Percentiles rank a stretch among this genome's conserved stretches.
phyloP scores from a whole-genome alignment of 345 rosid genomes.

The Luvunga scandens region DNA sequence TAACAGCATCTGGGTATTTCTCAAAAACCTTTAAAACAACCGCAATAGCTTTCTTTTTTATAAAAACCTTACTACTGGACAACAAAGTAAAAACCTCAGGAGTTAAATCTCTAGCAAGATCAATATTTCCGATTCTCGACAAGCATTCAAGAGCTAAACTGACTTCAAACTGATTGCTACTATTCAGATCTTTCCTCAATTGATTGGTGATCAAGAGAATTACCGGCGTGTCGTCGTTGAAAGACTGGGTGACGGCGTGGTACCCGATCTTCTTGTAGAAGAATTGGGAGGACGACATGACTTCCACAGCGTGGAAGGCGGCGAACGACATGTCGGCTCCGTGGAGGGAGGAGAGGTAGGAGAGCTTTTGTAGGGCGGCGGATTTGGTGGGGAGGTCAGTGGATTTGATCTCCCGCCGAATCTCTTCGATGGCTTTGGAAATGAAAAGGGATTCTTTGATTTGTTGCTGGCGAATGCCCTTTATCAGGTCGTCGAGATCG shows the following conservation, averaged over 20 bases:
- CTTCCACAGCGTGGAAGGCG: slow-evolving; percentile 81
- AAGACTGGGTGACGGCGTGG: slow-evolving; percentile 77
- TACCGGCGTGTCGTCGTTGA: slow-evolving; percentile 76
- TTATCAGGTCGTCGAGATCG: slow-evolving; percentile 80
- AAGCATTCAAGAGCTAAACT: slow-evolving; percentile 83
- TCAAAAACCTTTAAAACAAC: slow-evolving; percentile 76
- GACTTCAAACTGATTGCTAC: slow-evolving; percentile 68
- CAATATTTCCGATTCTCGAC: slow-evolving; percentile 65
- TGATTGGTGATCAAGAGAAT: slow-evolving; percentile 82
- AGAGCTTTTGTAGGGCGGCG: slow-evolving; percentile 78
- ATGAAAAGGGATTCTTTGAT: slow-evolving; percentile 57
- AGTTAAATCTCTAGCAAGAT: slow-evolving; percentile 86
- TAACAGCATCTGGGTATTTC: slow-evolving; percentile 84
- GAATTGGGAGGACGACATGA: slow-evolving; percentile 74
- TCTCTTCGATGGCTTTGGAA: slow-evolving; percentile 72
- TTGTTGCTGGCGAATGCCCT: slow-evolving; percentile 63
- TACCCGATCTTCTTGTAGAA: slow-evolving; percentile 73
- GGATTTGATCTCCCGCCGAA: slow-evolving; percentile 81
- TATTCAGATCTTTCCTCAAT: slow-evolving; percentile 76
- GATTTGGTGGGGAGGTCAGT: slow-evolving; percentile 86
- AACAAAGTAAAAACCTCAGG: slow-evolving; percentile 77
- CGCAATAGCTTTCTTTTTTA: slow-evolving; percentile 74
- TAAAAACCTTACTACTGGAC: slow-evolving; percentile 58
- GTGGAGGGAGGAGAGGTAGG: slow-evolving; percentile 72
- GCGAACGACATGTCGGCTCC: slow-evolving; percentile 88